Conservation (phyloP, 2,329 filamentous ascomycete genomes). For the Nemania sp. region DNA sequence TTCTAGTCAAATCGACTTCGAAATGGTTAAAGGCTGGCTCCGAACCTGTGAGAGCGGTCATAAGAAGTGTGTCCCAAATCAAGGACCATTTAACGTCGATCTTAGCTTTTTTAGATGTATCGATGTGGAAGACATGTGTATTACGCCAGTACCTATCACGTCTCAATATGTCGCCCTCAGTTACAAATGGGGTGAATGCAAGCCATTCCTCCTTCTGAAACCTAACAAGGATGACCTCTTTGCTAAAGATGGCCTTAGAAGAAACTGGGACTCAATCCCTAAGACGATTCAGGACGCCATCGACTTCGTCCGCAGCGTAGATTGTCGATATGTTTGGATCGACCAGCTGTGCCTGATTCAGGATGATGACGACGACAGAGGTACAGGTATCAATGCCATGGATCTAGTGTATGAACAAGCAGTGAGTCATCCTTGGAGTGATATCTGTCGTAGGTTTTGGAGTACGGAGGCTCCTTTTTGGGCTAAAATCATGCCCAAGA, state of each 20-base stretch:
- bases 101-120: constrained; percentile 42
- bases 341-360: constrained; percentile 41
- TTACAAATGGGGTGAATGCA: constrained; percentile 39
- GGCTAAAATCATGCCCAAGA: no score
- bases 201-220: constrained; percentile 36
- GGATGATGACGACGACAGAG: constrained; percentile 37
- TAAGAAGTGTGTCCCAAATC: constrained; percentile 33
- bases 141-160: constrained; percentile 36
- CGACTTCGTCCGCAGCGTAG: constrained; percentile 36
- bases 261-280: constrained; percentile 38
- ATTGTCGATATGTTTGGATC: constrained; percentile 40
- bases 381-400: constrained; percentile 40
- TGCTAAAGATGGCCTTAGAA: constrained; percentile 32
- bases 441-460: no score
- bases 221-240: constrained; percentile 41
- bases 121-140: constrained; percentile 40
- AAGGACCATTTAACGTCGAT: constrained; percentile 33
- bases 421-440: no score
- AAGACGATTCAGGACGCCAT: constrained; percentile 40
- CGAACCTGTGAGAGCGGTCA: constrained; percentile 34
- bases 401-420: constrained; percentile 42
- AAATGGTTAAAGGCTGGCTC: constrained; percentile 38
- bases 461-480: no score
- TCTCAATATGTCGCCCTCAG: constrained; percentile 40
- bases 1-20: constrained; percentile 35